These are phyloP conservation scores for Canavalia ensiformis DNA, from an alignment of 306 rosid genomes.

Conservation along the genomic window DNA sequence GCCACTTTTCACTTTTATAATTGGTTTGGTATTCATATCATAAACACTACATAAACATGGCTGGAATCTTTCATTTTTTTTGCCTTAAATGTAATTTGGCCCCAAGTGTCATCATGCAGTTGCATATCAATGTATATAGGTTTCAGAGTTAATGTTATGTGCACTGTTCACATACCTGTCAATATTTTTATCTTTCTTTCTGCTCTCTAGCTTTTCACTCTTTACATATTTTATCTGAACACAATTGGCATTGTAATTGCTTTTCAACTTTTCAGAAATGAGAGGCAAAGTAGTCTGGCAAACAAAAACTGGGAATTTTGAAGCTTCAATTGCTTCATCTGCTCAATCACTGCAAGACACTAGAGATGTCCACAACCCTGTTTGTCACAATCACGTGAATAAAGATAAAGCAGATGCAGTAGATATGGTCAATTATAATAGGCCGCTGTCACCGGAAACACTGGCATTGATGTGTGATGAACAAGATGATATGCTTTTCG, in stretches of 20 bases:
- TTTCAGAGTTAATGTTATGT: constrained; percentile 25
- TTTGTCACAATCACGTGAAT: constrained; percentile 41
- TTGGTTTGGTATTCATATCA: constrained; percentile 3
- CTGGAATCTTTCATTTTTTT: background rate
- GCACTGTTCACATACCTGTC: background rate
- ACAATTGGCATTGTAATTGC: constrained; percentile 28
- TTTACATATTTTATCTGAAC: background rate
- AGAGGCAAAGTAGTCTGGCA: constrained; percentile 37
- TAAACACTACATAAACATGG: background rate
- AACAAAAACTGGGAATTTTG: constrained; percentile 41
- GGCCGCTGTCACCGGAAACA: constrained; percentile 78
- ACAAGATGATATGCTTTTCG: constrained; percentile 59
- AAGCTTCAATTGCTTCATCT: constrained; percentile 54
- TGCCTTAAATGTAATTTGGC: constrained; percentile 1
- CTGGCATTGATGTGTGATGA: constrained; percentile 86
- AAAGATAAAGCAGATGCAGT: constrained; percentile 56
- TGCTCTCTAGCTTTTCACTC: constrained; percentile 30
- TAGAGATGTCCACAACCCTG: constrained; percentile 48
- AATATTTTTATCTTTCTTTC: constrained; percentile 33
- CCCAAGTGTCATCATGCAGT: background rate
- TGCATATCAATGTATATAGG: background rate
- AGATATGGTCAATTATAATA: constrained; percentile 49
- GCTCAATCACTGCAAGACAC: constrained; percentile 49
- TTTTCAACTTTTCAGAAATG: constrained; percentile 57
- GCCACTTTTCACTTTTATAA: background rate